Evolutionary conservation across 495 filamentous ascomycete species (phyloP).

Genomic region (Podospora pseudopauciseta): DNA sequence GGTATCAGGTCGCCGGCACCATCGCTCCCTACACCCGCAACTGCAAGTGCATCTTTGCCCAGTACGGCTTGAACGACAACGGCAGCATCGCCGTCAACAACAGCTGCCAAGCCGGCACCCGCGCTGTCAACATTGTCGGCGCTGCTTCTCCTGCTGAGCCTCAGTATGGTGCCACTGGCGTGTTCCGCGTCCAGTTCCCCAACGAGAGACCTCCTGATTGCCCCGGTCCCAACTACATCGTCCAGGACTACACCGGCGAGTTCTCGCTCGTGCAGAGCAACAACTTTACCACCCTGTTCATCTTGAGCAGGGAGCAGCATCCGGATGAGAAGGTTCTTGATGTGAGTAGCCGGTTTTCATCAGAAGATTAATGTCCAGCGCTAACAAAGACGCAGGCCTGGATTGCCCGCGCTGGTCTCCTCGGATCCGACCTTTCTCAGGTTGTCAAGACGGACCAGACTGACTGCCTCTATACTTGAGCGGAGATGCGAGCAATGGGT

Average conservation of each 20-base stretch:
- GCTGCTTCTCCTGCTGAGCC: constrained; percentile 17
- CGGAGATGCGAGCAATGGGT: no score
- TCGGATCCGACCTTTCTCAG: constrained; percentile 17
- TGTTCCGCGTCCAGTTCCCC: constrained; percentile 25
- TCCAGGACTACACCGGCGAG: constrained; percentile 24
- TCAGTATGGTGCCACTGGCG: constrained; percentile 19
- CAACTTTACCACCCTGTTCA: constrained; percentile 24
- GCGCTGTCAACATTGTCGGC: constrained; percentile 20
- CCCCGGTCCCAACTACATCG: constrained; percentile 27
- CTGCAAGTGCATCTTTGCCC: constrained; percentile 23
- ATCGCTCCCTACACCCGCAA: constrained; percentile 16
- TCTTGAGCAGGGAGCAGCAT: constrained; percentile 22
- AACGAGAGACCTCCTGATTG: constrained; percentile 20
- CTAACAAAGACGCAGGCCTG: constrained; percentile 11
- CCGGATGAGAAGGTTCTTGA: constrained; percentile 17
- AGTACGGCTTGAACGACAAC: constrained; percentile 24
- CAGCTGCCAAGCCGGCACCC: constrained; percentile 19
- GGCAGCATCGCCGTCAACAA: constrained; percentile 23
- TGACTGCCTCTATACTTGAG: constrained; percentile 18
- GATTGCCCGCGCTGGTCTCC: constrained; percentile 20
- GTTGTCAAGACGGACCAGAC: constrained; percentile 26
- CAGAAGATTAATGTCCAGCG: neutral
- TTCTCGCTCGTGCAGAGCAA: constrained; percentile 25
- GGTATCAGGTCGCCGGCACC: constrained; percentile 26
- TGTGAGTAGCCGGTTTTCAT: constrained; percentile 8